These are phyloP conservation scores for Candida frijolesensis DNA, from an alignment of 1,139 yeast species.

Conservation along the genomic window DNA sequence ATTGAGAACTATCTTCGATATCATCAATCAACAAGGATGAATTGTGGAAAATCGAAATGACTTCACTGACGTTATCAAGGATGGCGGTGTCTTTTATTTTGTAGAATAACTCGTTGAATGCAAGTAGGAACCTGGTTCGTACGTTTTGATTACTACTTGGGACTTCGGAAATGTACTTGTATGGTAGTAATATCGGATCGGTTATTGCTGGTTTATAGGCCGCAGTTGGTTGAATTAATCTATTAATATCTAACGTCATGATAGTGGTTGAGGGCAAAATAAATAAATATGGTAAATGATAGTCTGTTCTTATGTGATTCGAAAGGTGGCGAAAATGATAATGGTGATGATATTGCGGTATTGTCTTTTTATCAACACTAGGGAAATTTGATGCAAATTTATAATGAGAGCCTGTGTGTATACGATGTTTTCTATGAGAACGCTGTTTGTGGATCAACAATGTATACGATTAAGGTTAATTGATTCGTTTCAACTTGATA, in stretches of 20 bases:
- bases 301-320: too few species aligned
- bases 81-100: constrained; percentile 22
- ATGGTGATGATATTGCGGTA: too few species aligned
- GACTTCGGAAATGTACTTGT: constrained; percentile 28
- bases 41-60: constrained; percentile 33
- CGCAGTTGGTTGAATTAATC: constrained; percentile 8
- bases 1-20: constrained; percentile 74
- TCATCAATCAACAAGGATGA: constrained; percentile 63
- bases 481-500: too few species aligned
- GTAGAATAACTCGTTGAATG: constrained; percentile 36
- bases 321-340: too few species aligned
- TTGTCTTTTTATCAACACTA: too few species aligned
- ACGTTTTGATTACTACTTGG: constrained; percentile 39
- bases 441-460: too few species aligned
- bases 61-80: constrained; percentile 23
- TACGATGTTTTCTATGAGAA: too few species aligned
- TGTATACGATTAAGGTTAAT: too few species aligned
- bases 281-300: too few species aligned
- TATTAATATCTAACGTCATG: constrained; percentile 11
- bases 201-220: neutral
- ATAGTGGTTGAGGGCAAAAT: too few species aligned
- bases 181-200: constrained; percentile 27
- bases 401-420: too few species aligned
- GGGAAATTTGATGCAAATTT: too few species aligned
- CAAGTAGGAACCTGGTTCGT: constrained; percentile 29